Evolutionary conservation across 2,329 filamentous ascomycete genomes (phyloP).

Genomic region (Tolypocladium inflatum): DNA sequence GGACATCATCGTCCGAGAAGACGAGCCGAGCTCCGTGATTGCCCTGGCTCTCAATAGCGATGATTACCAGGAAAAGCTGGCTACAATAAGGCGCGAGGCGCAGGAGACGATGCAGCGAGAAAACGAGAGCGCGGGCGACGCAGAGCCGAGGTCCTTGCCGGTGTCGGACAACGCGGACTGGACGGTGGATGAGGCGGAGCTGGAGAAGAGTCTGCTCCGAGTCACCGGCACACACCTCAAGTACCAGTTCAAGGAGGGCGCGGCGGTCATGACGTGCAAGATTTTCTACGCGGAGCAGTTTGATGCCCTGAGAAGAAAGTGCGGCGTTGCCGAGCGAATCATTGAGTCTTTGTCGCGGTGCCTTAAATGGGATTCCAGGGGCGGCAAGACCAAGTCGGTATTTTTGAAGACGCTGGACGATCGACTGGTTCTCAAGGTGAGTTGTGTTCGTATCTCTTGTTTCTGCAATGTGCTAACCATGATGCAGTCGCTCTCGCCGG

Average conservation of each 20-base stretch:
- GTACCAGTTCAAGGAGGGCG: conserved; percentile 88
- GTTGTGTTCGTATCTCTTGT: background rate
- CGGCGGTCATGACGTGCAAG: conserved; percentile 94
- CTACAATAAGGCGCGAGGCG: conserved; percentile 49
- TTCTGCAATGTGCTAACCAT: conserved; percentile 5
- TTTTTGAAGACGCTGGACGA: conserved; percentile 96
- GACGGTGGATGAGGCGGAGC: conserved; percentile 53
- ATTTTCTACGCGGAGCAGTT: conserved; percentile 99
- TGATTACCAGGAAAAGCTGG: conserved; percentile 76
- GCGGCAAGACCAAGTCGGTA: conserved; percentile 94
- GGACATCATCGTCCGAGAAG: conserved; percentile 92
- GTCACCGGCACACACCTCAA: conserved; percentile 87
- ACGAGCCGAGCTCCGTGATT: conserved; percentile 93
- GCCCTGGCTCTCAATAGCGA: conserved; percentile 83
- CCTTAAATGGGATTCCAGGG: conserved; percentile 95
- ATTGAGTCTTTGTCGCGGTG: conserved; percentile 92
- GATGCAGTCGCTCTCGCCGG: conserved; percentile 66
- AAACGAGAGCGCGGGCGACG: conserved; percentile 17
- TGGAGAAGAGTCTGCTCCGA: conserved; percentile 78
- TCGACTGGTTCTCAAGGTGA: conserved; percentile 74
- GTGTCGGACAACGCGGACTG: conserved; percentile 27
- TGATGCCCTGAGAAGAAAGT: conserved; percentile 86
- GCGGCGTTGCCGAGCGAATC: conserved; percentile 85
- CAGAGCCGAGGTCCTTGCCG: conserved; percentile 19
- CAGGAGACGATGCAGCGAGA: conserved; percentile 31